These are phyloP conservation scores for Aureoboletus auriporus DNA, from an alignment of 768 basidiomycete species.

Conservation along the genomic window DNA sequence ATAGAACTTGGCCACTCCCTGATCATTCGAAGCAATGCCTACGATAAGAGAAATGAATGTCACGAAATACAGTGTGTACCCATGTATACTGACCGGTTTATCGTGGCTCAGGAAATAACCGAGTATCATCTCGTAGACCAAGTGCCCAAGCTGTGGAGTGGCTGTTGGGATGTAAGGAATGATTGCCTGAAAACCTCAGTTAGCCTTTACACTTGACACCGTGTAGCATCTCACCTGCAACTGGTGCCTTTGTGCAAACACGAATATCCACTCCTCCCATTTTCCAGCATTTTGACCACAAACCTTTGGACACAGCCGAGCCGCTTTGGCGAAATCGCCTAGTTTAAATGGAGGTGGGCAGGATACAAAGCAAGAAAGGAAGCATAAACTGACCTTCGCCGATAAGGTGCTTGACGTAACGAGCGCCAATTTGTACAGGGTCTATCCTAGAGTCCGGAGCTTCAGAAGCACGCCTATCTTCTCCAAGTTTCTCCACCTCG, in stretches of 20 bases:
- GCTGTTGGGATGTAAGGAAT: slow-evolving; percentile 88
- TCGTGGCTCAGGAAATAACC: slow-evolving; percentile 82
- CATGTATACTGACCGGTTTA: slow-evolving; percentile 45
- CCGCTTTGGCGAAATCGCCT: slow-evolving; percentile 76
- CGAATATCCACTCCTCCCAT: slow-evolving; percentile 98
- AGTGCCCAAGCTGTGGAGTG: slow-evolving; percentile 69
- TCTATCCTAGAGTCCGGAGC: slow-evolving; percentile 41
- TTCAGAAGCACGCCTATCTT: slow-evolving; percentile 28
- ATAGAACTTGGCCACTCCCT: slow-evolving; percentile 88
- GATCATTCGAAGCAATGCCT: slow-evolving; percentile 77
- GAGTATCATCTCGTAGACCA: slow-evolving; percentile 95
- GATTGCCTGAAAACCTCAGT: slow-evolving; percentile 51
- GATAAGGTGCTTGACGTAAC: slow-evolving; percentile 84
- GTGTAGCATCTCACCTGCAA: slow-evolving; percentile 55
- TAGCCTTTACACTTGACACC: background rate
- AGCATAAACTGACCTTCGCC: slow-evolving; percentile 55
- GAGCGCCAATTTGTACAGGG: slow-evolving; percentile 72
- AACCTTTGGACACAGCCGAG: slow-evolving; percentile 78
- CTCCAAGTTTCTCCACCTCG: slow-evolving; percentile 64
- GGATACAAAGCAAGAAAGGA: background rate
- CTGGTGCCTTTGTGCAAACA: slow-evolving; percentile 77
- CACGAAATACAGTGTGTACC: background rate
- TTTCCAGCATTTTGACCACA: slow-evolving; percentile 71
- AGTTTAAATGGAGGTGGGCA: background rate
- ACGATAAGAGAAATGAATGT: background rate